These are phyloP conservation scores for Termitomyces sp. DNA, from an alignment of 768 basidiomycete species.

Conservation along the genomic window DNA sequence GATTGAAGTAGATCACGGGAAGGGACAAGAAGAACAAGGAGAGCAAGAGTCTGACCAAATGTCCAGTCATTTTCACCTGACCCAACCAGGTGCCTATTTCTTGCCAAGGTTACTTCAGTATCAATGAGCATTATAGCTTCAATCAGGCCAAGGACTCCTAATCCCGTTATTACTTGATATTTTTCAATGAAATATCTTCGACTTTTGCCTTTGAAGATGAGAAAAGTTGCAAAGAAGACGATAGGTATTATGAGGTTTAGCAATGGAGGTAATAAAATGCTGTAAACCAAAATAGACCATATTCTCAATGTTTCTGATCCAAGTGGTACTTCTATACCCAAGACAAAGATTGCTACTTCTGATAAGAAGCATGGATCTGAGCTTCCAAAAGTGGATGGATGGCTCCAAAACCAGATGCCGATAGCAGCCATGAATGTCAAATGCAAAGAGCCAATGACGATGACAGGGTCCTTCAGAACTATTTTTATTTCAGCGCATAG, in stretches of 20 bases:
- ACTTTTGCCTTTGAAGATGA: neutral
- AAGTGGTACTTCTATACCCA: neutral
- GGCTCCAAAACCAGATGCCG: constrained; percentile 4
- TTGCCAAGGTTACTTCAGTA: neutral
- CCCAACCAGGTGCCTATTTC: neutral
- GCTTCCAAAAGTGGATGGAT: neutral
- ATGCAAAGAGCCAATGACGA: neutral
- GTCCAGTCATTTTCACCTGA: constrained; percentile 4
- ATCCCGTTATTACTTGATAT: neutral
- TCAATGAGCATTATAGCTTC: neutral
- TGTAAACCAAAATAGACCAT: neutral
- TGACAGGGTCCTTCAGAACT: neutral
- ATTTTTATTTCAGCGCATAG: neutral
- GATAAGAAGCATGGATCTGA: neutral
- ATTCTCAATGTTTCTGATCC: neutral
- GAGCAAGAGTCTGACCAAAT: constrained; percentile 9
- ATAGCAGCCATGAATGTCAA: constrained; percentile 2
- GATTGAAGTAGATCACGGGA: constrained; percentile 1
- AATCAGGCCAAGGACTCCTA: neutral
- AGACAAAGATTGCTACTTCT: neutral
- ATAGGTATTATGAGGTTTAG: neutral
- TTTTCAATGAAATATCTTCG: neutral
- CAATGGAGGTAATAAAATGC: neutral
- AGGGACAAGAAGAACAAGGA: constrained; percentile 6
- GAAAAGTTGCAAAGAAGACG: neutral